Evolutionary conservation across 495 filamentous ascomycete species (phyloP), one percentile per base, ranked within the genome.

Genomic region (Physcia stellaris): DNA sequence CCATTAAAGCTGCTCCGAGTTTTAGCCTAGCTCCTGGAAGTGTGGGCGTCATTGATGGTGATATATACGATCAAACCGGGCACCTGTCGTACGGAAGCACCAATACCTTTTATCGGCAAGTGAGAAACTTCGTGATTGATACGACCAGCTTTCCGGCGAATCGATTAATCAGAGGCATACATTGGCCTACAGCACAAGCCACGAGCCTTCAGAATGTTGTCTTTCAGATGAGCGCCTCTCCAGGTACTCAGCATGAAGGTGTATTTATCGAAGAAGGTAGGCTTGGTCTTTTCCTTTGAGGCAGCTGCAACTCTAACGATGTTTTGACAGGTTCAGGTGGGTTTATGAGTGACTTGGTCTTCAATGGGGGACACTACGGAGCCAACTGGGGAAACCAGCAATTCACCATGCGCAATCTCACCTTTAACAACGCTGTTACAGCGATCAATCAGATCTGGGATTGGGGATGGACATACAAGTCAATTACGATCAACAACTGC

Each of bases 111-210:
- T 86, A 70, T 53, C 64, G 83, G 24, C 80, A 85, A 45, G 67
- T 90, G 35, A 66, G 80, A 23, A 90, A 90, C 48, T 69, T 90
- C 35, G 66, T 84, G 40, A 60, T 90, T 20, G 83, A 90, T 50
- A 70, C 73, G 31, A 86, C 78, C 4, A 58, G 47, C 22, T 70
- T 86, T 26, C 65, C 75, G 1, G 66, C 55, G 0, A 66, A 48
- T 5, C 55, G 58, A 2, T 63, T 63, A 6, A 68, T 71, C 1
- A 67, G 62, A 24, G 81, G 79, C 26, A 78, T 90, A 37, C 82
- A 88, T 49, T 90, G 83, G 83, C 80, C 80, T 0, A 81, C 66
- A 36, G 65, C 63, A 6, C 72, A 86, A 47, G 79, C 80, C 3
- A 79, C 80, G 5, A 82, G 76, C 48, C 61, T 86, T 24, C 81